These are phyloP conservation scores for Komagataella phaffii DNA, from an alignment of 805 yeast species.

Conservation along the genomic window DNA sequence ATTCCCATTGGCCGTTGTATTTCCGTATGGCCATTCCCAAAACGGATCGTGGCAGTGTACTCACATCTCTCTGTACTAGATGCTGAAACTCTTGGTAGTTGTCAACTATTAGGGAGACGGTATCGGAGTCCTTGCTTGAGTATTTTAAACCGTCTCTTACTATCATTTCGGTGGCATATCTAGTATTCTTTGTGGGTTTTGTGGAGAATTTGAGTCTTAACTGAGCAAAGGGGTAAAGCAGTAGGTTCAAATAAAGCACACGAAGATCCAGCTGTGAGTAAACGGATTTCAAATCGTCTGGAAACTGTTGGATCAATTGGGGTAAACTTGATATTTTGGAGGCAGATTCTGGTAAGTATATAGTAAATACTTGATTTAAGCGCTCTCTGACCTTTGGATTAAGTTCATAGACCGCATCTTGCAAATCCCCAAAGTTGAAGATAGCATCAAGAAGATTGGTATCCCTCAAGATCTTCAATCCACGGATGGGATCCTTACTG, in stretches of 20 bases:
- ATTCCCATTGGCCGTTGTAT: conserved; percentile 37
- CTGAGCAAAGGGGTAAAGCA: conserved; percentile 36
- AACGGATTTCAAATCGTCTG: not conserved
- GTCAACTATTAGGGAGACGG: conserved; percentile 30
- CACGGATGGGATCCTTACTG: conserved; percentile 50
- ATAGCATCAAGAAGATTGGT: conserved; percentile 45
- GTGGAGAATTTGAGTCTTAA: conserved; percentile 19
- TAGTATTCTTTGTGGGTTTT: conserved; percentile 16
- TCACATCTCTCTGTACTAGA: conserved; percentile 14
- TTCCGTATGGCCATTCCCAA: conserved; percentile 47
- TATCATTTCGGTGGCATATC: conserved; percentile 32
- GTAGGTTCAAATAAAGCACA: conserved; percentile 31
- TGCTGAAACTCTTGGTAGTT: conserved; percentile 13
- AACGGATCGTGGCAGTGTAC: conserved; percentile 30
- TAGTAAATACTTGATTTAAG: conserved; percentile 2
- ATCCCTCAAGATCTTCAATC: conserved; percentile 42
- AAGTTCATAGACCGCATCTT: conserved; percentile 8
- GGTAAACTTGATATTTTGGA: conserved; percentile 10
- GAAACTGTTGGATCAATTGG: conserved; percentile 8
- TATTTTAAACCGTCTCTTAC: conserved; percentile 60
- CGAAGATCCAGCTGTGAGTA: conserved; percentile 1
- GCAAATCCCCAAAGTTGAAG: conserved; percentile 29
- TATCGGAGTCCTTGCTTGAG: conserved; percentile 41
- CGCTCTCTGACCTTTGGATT: conserved; percentile 8
- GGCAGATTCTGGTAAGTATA: not conserved